Conservation (phyloP, 768 basidiomycete species). For the Amanita pseudoporphyria region DNA sequence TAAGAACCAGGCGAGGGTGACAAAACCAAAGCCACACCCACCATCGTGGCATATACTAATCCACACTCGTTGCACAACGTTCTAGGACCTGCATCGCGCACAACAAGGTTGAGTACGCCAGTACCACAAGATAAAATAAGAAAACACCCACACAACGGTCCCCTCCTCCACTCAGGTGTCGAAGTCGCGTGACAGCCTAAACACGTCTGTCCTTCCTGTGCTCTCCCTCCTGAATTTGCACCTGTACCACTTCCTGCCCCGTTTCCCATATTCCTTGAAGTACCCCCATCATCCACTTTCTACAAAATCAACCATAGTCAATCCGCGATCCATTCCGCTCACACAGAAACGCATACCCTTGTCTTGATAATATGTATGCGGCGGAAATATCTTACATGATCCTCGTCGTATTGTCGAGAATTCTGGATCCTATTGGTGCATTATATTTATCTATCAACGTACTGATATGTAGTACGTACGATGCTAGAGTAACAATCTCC, state of each 20-base stretch:
- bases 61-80: constrained; percentile 84
- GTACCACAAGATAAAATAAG: constrained; percentile 10
- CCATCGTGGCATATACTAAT: constrained; percentile 80
- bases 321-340: neutral
- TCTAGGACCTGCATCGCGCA: constrained; percentile 48
- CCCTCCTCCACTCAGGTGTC: constrained; percentile 82
- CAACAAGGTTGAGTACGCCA: constrained; percentile 11
- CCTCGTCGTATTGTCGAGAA: no score
- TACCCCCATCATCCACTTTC: constrained; percentile 17
- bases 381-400: no score
- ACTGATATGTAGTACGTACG: no score
- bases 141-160: constrained; percentile 59
- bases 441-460: no score
- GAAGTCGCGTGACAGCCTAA: constrained; percentile 76
- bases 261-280: constrained; percentile 29
- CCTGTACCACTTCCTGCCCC: constrained; percentile 31
- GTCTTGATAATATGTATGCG: no score
- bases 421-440: no score
- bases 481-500: no score
- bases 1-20: neutral
- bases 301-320: constrained; percentile 2
- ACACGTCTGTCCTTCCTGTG: constrained; percentile 62
- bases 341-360: neutral
- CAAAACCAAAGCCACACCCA: constrained; percentile 34
- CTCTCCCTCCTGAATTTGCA: constrained; percentile 19